phyloP scores from a whole-genome alignment of 306 rosid species.

The Castanopsis chinensis region DNA sequence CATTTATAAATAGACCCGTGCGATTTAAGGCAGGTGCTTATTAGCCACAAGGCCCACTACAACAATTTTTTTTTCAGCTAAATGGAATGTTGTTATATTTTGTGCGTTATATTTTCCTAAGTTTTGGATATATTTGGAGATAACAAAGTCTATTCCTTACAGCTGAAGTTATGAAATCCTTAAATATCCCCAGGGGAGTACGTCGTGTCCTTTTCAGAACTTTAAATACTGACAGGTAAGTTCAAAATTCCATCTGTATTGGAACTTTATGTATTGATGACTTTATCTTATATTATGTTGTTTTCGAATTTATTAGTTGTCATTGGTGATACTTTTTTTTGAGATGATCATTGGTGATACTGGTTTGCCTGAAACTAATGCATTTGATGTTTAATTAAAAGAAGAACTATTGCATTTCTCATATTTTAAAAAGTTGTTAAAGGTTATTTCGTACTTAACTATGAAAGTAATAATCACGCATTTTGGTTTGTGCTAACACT shows the following conservation, averaged over 20 bases:
- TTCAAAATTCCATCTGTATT: background rate
- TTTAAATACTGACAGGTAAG: conserved; percentile 75
- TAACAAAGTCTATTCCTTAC: conserved; percentile 1
- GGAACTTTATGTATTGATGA: background rate
- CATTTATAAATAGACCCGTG: background rate
- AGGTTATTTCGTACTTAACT: background rate
- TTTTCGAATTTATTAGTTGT: background rate
- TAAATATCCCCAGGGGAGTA: conserved; percentile 70
- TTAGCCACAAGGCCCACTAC: background rate
- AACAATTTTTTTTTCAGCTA: background rate
- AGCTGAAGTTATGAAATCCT: conserved; percentile 90
- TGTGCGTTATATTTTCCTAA: background rate
- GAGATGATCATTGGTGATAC: background rate
- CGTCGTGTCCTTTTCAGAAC: conserved; percentile 85
- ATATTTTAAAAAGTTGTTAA: background rate
- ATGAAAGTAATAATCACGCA: background rate
- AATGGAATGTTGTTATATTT: background rate
- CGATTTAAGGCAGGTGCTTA: background rate
- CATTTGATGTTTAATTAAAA: background rate
- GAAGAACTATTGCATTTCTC: background rate
- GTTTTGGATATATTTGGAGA: background rate
- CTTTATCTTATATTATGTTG: background rate
- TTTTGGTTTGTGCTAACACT: conserved; percentile 14
- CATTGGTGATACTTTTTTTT: background rate
- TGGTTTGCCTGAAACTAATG: background rate